Conservation (phyloP, 768 basidiomycete species). For the Lactifluus hygrophoroides region DNA sequence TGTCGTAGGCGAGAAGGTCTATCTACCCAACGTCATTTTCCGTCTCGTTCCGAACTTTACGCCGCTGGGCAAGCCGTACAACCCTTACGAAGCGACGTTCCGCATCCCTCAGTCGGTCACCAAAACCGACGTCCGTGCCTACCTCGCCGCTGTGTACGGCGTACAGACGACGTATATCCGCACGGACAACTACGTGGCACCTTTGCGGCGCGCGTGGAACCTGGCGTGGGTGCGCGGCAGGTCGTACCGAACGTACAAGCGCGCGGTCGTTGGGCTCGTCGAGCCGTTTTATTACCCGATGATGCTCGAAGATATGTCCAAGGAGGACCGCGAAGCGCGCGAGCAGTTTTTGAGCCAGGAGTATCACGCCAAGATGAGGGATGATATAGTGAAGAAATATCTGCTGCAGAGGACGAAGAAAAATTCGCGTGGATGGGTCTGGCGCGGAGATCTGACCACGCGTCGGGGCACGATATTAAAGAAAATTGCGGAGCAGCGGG, state of each 20-base stretch:
- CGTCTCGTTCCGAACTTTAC: constrained; percentile 80
- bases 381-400: constrained; percentile 28
- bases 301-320: constrained; percentile 67
- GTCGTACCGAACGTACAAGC: constrained; percentile 65
- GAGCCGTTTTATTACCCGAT: constrained; percentile 93
- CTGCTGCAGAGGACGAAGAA: constrained; percentile 31
- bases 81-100: constrained; percentile 93
- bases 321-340: constrained; percentile 43
- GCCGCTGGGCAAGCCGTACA: constrained; percentile 68
- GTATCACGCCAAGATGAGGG: constrained; percentile 39
- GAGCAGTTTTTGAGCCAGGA: constrained; percentile 56
- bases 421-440: constrained; percentile 32
- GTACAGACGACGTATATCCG: constrained; percentile 89
- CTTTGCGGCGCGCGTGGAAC: constrained; percentile 30
- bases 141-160: constrained; percentile 78
- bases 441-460: constrained; percentile 31
- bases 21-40: constrained; percentile 84
- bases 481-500: constrained; percentile 40
- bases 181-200: constrained; percentile 81
- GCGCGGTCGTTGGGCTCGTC: constrained; percentile 83
- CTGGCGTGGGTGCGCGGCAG: constrained; percentile 25
- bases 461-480: constrained; percentile 43
- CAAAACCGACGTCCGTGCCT: constrained; percentile 86
- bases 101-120: constrained; percentile 83
- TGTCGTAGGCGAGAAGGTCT: constrained; percentile 74